A percentile compares a stretch with the other conserved stretches of the same genome.
Evolutionary conservation across 139 green algal species (phyloP).

Genomic region (Zygnema cylindricum): DNA sequence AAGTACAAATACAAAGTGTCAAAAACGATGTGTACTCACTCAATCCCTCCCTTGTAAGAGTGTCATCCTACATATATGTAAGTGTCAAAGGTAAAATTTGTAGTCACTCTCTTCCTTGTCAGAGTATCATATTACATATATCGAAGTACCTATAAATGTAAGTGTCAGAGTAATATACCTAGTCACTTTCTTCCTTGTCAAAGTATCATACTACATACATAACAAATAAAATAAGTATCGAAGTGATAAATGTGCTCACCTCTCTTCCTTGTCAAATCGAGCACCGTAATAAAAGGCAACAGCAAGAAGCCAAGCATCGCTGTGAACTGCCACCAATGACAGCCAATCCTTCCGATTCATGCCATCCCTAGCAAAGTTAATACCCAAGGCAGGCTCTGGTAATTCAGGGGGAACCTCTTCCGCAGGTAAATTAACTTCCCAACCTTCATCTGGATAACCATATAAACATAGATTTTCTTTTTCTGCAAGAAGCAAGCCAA

Average conservation of each 20-base stretch:
- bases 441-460: slow-evolving; percentile 81
- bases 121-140: no score
- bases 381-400: slow-evolving; percentile 94
- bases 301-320: slow-evolving; percentile 92
- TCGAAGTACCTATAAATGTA: no score
- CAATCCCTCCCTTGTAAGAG: no score
- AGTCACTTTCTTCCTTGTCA: no score
- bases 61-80: no score
- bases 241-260: slow-evolving; percentile 36
- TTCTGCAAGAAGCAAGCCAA: slow-evolving; percentile 66
- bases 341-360: slow-evolving; percentile 95
- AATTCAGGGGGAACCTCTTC: slow-evolving; percentile 98
- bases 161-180: no score
- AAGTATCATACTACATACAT: no score
- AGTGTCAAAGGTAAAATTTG: no score
- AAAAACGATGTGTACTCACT: no score
- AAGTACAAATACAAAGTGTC: no score
- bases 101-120: no score
- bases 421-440: slow-evolving; percentile 89
- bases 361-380: slow-evolving; percentile 97
- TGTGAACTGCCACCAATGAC: slow-evolving; percentile 94
- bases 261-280: slow-evolving; percentile 78
- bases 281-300: slow-evolving; percentile 96
- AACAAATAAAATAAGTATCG: not conserved
- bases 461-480: slow-evolving; percentile 98